phyloP scores from a whole-genome alignment of 2,329 filamentous ascomycete genomes.

The Monosporascus sp. region DNA sequence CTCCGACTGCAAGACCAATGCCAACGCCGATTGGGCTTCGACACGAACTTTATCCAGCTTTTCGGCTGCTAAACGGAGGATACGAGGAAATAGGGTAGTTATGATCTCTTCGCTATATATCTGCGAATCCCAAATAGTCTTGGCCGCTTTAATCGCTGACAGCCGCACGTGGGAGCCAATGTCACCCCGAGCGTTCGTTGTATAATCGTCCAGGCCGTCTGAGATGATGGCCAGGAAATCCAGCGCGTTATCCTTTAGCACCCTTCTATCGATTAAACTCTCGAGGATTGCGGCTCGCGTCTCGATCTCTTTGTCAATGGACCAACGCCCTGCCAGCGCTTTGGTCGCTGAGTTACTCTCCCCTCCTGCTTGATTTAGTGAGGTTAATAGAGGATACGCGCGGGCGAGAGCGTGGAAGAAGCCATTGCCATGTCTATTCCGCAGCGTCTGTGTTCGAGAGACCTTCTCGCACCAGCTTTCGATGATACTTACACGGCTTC shows the following conservation, averaged over 20 bases:
- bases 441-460: conserved; percentile 24
- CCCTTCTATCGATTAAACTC: conserved; percentile 43
- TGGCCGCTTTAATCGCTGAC: conserved; percentile 73
- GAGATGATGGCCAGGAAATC: conserved; percentile 42
- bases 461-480: conserved; percentile 43
- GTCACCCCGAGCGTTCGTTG: conserved; percentile 82
- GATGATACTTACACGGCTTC: conserved; percentile 35
- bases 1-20: conserved; percentile 39
- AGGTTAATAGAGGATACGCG: conserved; percentile 37
- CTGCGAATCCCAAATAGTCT: conserved; percentile 47
- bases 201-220: conserved; percentile 79
- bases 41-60: conserved; percentile 83
- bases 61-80: conserved; percentile 71
- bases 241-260: conserved; percentile 36
- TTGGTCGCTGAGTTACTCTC: conserved; percentile 27
- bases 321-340: conserved; percentile 50
- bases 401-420: conserved; percentile 50
- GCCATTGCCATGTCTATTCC: conserved; percentile 38
- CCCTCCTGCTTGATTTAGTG: conserved; percentile 17
- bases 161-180: conserved; percentile 81
- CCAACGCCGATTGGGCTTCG: conserved; percentile 54
- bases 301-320: conserved; percentile 42
- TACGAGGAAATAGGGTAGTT: conserved; percentile 39
- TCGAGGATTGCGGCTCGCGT: conserved; percentile 51
- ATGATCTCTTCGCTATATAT: conserved; percentile 20